A percentile compares a stretch with the other conserved stretches of the same genome.
phyloP scores from a whole-genome alignment of 768 basidiomycete species.

The Melanogaster broomeanus region DNA sequence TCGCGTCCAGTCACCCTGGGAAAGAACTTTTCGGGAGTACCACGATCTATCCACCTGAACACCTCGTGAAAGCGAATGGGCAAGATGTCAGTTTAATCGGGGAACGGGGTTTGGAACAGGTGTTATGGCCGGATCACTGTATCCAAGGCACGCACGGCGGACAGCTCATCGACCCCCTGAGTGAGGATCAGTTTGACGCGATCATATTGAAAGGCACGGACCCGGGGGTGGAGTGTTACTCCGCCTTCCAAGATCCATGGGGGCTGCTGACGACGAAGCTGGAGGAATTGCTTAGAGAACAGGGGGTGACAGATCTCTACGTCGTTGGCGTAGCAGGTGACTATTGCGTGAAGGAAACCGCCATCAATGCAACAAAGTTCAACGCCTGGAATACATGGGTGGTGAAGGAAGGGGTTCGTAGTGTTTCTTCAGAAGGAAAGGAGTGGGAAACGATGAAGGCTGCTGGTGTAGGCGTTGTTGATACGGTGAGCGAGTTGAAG shows the following conservation, averaged over 20 bases:
- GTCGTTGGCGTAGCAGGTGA: conserved; percentile 75
- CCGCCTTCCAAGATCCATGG: conserved; percentile 72
- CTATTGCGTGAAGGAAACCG: conserved; percentile 69
- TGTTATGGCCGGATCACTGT: conserved; percentile 84
- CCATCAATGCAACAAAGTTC: conserved; percentile 49
- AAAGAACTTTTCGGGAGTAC: conserved; percentile 43
- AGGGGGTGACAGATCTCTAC: conserved; percentile 57
- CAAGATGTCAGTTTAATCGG: conserved; percentile 16
- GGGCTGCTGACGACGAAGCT: conserved; percentile 48
- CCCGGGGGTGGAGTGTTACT: conserved; percentile 70
- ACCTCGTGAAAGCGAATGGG: conserved; percentile 29
- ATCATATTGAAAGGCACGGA: conserved; percentile 59
- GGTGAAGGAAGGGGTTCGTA: conserved; percentile 48
- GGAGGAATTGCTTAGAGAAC: conserved; percentile 40
- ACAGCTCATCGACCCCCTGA: conserved; percentile 58
- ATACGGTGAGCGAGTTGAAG: conserved; percentile 31
- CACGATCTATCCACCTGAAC: conserved; percentile 35
- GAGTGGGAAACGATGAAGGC: conserved; percentile 41
- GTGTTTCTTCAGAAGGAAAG: conserved; percentile 33
- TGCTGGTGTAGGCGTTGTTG: conserved; percentile 36
- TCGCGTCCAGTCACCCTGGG: conserved; percentile 51
- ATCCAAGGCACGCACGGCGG: conserved; percentile 60
- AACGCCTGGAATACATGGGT: conserved; percentile 53
- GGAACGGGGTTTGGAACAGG: conserved; percentile 43
- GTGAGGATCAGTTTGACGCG: conserved; percentile 39